Base-by-base conservation (phyloP, 495 filamentous ascomycete species). In the Daldinia vernicosa region DNA sequence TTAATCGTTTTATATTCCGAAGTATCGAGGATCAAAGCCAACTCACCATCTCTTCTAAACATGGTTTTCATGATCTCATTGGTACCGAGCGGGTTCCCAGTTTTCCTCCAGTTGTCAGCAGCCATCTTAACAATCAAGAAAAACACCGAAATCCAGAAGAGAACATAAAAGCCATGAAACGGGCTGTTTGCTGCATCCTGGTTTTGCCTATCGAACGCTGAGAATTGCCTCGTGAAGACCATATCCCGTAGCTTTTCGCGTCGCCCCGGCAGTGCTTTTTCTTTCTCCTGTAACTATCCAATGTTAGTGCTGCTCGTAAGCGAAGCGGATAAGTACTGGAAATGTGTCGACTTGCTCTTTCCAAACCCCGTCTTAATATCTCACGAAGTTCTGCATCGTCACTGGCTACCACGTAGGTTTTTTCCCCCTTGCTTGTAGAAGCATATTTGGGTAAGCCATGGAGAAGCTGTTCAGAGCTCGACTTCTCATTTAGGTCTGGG, bases 81-180 rank as follows among this genome's bases (percentile, higher is more conserved):
- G 12, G 80, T 84, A 2, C 89, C 91, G 39, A 92, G 84, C 26
- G 87, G 80, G 54, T 79, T 89, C 24, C 91, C 91, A 64, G 88
- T 80, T 19, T 76, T 75, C 45, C 83, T 81, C 80, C 85, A 93
- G 74, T 92, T 93, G 37, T 89, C 86, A 58, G 87, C 88, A 7
- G 82, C 87, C 33, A 90, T 81, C 74, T 87, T 87, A 43, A 92
- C 63, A 30, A 91, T 81, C 70, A 90, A 80, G 54, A 92, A 75
- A 24, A 82, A 82, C 65, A 91, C 87, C 3, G 83, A 83, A 53
- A 93, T 83, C 86, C 91, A 93, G 78, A 93, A 92, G 5, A 93
- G 84, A 1, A 89, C 90, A 69, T 91, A 93, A 78, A 93, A 93
- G 32, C 91, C 91, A 71, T 91, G 87, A 67, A 92, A 93, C 8